These are phyloP conservation scores for Basidiobolus meristosporus DNA, from an alignment of 371 early-diverging fungal species.

Conservation along the genomic window DNA sequence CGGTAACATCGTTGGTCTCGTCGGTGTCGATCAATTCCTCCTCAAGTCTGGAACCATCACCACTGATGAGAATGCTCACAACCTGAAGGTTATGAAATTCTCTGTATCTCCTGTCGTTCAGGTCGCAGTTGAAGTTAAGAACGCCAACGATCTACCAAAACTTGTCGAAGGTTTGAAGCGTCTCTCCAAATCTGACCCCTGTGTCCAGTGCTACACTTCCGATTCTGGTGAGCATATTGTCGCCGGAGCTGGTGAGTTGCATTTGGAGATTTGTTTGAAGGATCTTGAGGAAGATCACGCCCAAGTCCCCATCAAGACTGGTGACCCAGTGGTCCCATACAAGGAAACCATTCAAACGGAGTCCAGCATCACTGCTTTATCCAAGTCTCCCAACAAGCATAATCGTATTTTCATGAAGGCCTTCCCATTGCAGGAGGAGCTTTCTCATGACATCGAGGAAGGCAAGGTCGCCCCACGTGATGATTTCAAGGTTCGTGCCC, in stretches of 20 bases:
- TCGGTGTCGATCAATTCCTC: slow-evolving; percentile 98
- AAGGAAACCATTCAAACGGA: slow-evolving; percentile 88
- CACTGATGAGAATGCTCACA: slow-evolving; percentile 83
- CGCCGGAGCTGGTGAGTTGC: slow-evolving; percentile 99
- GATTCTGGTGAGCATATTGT: slow-evolving; percentile 98
- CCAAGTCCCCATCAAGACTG: slow-evolving; percentile 82
- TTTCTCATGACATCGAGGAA: slow-evolving; percentile 65
- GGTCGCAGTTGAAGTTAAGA: slow-evolving; percentile 94
- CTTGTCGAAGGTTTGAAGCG: slow-evolving; percentile 98
- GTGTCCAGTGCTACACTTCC: slow-evolving; percentile 85
- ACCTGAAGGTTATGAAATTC: slow-evolving; percentile 99
- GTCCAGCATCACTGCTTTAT: slow-evolving; percentile 62
- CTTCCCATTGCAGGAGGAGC: slow-evolving; percentile 72
- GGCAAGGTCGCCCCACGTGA: slow-evolving; percentile 84
- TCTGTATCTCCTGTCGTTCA: slow-evolving; percentile 98
- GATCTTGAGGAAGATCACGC: slow-evolving; percentile 99
- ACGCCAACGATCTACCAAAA: slow-evolving; percentile 96
- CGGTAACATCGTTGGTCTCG: slow-evolving; percentile 98
- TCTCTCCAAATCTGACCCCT: slow-evolving; percentile 97
- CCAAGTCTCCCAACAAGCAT: slow-evolving; percentile 99
- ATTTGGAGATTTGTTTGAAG: slow-evolving; percentile 99
- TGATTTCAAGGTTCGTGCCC: slow-evolving; percentile 94
- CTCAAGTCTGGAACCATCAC: slow-evolving; percentile 99
- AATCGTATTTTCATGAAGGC: slow-evolving; percentile 99
- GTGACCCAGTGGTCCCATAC: slow-evolving; percentile 96